These are phyloP conservation scores for Penicillium paneum DNA, from an alignment of 2,329 filamentous ascomycete species.

Conservation along the genomic window DNA sequence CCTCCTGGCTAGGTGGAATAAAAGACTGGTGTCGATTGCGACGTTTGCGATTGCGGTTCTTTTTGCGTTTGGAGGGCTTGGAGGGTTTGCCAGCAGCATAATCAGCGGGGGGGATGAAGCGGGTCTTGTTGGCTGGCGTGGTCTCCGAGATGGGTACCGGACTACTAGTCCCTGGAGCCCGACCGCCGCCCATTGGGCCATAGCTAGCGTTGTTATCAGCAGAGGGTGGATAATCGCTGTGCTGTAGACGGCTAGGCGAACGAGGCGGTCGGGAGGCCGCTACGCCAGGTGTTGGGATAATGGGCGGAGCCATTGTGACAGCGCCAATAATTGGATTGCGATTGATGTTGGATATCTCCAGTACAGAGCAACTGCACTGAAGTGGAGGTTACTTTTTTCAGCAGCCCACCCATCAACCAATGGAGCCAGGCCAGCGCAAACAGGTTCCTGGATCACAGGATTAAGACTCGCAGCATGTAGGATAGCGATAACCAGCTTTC, in stretches of 20 bases:
- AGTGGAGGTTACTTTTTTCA: neutral
- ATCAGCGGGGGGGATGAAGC: slow-evolving; percentile 21
- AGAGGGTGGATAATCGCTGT: slow-evolving; percentile 20
- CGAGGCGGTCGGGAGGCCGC: slow-evolving; percentile 8
- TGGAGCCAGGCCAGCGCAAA: neutral
- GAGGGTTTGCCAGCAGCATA: slow-evolving; percentile 19
- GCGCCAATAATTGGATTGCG: neutral
- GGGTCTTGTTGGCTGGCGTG: slow-evolving; percentile 17
- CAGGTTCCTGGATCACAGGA: neutral
- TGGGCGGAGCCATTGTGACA: slow-evolving; percentile 14
- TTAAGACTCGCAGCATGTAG: neutral
- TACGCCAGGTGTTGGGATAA: slow-evolving; percentile 10
- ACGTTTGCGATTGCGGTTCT: slow-evolving; percentile 75
- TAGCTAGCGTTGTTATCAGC: slow-evolving; percentile 19
- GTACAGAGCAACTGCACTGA: neutral
- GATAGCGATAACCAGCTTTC: slow-evolving; percentile 1
- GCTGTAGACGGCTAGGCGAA: slow-evolving; percentile 14
- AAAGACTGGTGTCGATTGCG: slow-evolving; percentile 80
- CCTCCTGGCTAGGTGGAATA: slow-evolving; percentile 55
- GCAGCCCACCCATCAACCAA: slow-evolving; percentile 3
- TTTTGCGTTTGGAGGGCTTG: slow-evolving; percentile 49
- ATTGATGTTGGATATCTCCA: neutral
- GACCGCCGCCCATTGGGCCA: slow-evolving; percentile 19
- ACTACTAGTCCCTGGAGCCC: slow-evolving; percentile 8
- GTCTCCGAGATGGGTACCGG: slow-evolving; percentile 16